These are phyloP conservation scores for Pestalotiopsis sp. DNA, from an alignment of 2,329 filamentous ascomycete genomes.

Conservation along the genomic window DNA sequence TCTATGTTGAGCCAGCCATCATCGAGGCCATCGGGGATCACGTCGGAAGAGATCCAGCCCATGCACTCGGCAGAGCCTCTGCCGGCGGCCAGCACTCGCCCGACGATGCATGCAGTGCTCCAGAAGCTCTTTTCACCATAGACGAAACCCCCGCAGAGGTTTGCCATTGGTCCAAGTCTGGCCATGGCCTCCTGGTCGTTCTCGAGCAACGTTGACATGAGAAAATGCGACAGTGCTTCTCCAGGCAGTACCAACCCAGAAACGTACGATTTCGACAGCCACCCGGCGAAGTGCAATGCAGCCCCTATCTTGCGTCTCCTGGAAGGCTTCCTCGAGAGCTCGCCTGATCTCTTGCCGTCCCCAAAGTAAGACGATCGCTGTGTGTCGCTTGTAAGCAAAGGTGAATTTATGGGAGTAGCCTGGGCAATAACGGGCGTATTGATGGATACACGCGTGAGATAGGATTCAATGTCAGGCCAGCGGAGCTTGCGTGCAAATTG, in stretches of 20 bases:
- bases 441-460: slow-evolving; percentile 47
- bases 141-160: slow-evolving; percentile 64
- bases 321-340: slow-evolving; percentile 33
- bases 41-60: slow-evolving; percentile 66
- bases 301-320: slow-evolving; percentile 57
- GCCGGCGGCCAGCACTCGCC: slow-evolving; percentile 63
- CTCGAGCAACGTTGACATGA: slow-evolving; percentile 67
- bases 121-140: slow-evolving; percentile 67
- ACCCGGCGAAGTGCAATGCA: slow-evolving; percentile 59
- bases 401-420: slow-evolving; percentile 40
- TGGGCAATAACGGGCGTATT: slow-evolving; percentile 45
- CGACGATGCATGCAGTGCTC: slow-evolving; percentile 66
- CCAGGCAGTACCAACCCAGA: slow-evolving; percentile 66
- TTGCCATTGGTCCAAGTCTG: slow-evolving; percentile 60
- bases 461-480: slow-evolving; percentile 61
- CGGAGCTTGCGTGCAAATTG: slow-evolving; percentile 63
- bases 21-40: slow-evolving; percentile 49
- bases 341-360: slow-evolving; percentile 23
- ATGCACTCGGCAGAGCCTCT: slow-evolving; percentile 64
- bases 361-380: slow-evolving; percentile 49
- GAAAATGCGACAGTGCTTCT: slow-evolving; percentile 60
- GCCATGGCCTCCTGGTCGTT: slow-evolving; percentile 61
- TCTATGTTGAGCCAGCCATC: slow-evolving; percentile 63
- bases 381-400: slow-evolving; percentile 36
- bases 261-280: slow-evolving; percentile 68